Evolutionary conservation across 2,329 filamentous ascomycete genomes (phyloP).

Genomic region (Penicillium rolfsii): DNA sequence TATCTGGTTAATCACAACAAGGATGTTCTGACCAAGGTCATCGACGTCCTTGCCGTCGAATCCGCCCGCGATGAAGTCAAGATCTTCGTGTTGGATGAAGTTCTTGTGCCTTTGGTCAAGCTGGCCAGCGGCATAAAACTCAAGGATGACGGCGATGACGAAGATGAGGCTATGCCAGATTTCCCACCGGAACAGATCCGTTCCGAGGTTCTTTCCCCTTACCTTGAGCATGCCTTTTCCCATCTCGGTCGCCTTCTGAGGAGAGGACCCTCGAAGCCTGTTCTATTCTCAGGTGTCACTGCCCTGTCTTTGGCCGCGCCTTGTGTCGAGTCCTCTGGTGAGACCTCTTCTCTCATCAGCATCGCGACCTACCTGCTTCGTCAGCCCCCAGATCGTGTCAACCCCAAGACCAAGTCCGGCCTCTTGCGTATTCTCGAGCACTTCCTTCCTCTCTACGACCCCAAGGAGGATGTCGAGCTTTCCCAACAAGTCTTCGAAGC

Average conservation of each 20-base stretch:
- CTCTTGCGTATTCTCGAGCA: slow-evolving; percentile 79
- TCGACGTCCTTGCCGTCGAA: slow-evolving; percentile 70
- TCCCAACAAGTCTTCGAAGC: slow-evolving; percentile 71
- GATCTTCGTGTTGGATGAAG: slow-evolving; percentile 72
- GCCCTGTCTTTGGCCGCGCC: slow-evolving; percentile 76
- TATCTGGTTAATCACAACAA: slow-evolving; percentile 69
- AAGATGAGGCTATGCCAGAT: slow-evolving; percentile 51
- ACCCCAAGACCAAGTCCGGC: slow-evolving; percentile 77
- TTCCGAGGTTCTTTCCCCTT: slow-evolving; percentile 51
- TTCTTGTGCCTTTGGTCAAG: slow-evolving; percentile 71
- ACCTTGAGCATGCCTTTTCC: slow-evolving; percentile 67
- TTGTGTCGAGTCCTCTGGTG: slow-evolving; percentile 63
- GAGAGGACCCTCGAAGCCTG: slow-evolving; percentile 66
- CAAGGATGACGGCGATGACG: slow-evolving; percentile 30
- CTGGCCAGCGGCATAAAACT: slow-evolving; percentile 60
- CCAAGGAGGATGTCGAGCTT: slow-evolving; percentile 60
- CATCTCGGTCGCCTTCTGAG: slow-evolving; percentile 58
- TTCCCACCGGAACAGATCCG: slow-evolving; percentile 46
- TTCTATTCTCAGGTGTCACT: slow-evolving; percentile 78
- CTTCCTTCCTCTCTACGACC: slow-evolving; percentile 70
- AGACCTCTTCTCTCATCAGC: slow-evolving; percentile 76
- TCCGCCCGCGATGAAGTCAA: slow-evolving; percentile 88
- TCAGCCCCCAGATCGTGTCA: slow-evolving; percentile 82
- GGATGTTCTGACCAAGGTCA: slow-evolving; percentile 67
- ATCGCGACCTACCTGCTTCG: slow-evolving; percentile 80